Conservation (phyloP, 163 green algal genomes). For the Smithsoniella earleae region DNA sequence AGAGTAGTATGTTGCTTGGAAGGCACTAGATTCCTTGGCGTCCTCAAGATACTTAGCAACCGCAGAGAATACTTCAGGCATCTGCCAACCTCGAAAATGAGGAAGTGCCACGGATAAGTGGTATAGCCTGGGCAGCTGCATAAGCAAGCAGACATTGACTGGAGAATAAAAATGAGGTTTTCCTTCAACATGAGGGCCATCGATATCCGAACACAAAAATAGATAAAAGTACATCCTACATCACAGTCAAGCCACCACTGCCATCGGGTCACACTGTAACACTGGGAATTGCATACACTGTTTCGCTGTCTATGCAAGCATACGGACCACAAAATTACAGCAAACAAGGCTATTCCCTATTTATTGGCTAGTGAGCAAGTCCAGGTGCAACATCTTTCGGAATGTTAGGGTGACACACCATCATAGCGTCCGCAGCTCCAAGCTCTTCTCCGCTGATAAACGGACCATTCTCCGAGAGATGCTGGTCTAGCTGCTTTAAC, state of each 20-base stretch:
- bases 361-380: too few species aligned
- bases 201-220: too few species aligned
- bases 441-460: neutral
- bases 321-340: too few species aligned
- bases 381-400: too few species aligned
- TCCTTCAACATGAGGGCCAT: too few species aligned
- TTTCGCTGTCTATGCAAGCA: too few species aligned
- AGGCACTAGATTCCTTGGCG: neutral
- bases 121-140: constrained; percentile 19
- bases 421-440: neutral
- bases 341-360: too few species aligned
- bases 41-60: neutral
- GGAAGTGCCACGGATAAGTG: neutral
- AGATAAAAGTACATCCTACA: too few species aligned
- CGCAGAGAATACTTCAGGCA: neutral
- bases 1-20: neutral
- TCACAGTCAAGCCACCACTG: too few species aligned
- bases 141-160: neutral
- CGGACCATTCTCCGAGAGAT: neutral
- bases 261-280: too few species aligned
- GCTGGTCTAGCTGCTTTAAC: constrained; percentile 1
- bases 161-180: neutral
- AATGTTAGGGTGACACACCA: too few species aligned
- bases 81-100: neutral
- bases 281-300: too few species aligned